phyloP scores from a whole-genome alignment of 306 rosid species.

The Trifolium repens region DNA sequence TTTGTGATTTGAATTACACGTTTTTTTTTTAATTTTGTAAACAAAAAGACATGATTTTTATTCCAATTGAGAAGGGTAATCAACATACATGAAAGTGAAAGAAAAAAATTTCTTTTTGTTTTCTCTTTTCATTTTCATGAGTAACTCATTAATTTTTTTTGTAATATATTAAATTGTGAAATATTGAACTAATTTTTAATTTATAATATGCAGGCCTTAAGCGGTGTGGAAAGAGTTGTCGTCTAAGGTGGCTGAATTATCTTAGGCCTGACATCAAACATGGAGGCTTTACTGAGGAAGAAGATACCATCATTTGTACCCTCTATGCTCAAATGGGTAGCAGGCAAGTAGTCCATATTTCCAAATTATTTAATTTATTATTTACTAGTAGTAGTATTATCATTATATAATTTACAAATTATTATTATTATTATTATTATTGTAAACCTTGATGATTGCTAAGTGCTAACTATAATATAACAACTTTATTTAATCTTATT shows the following conservation, averaged over 20 bases:
- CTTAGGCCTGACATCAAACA: conserved; percentile 89
- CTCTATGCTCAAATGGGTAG: conserved; percentile 81
- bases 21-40: background rate
- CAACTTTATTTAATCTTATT: no score
- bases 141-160: background rate
- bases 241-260: conserved; percentile 87
- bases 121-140: background rate
- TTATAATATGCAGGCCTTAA: conserved; percentile 55
- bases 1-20: conserved; percentile 11
- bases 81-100: conserved; percentile 17
- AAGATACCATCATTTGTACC: conserved; percentile 64
- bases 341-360: conserved; percentile 52
- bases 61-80: background rate
- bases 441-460: no score
- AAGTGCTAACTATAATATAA: no score
- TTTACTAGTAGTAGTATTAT: background rate
- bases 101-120: background rate
- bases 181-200: background rate
- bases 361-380: background rate
- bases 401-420: background rate
- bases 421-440: background rate
- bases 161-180: background rate
- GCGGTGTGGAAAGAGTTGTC: conserved; percentile 94
- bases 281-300: conserved; percentile 86
- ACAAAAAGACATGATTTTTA: background rate